Evolutionary conservation across 1,284 basidiomycete species (phyloP).

Genomic region (Rhodotorula sp.): DNA sequence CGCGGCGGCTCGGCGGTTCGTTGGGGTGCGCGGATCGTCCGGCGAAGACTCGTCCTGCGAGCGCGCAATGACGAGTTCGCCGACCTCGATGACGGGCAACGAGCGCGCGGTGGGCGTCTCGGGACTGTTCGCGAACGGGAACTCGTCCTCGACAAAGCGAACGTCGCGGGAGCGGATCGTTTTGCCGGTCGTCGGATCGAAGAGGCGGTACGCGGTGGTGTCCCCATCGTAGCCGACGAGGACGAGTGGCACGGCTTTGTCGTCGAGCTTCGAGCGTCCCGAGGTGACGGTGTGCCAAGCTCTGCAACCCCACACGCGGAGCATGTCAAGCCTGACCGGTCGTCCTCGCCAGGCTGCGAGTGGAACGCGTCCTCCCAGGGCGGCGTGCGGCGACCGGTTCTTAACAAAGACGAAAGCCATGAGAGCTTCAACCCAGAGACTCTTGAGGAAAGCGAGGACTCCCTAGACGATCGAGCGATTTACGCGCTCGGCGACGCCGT

Average conservation of each 20-base stretch:
- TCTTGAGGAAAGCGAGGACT: slow-evolving; percentile 44
- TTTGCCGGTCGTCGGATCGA: not conserved
- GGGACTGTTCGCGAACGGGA: not conserved
- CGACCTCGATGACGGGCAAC: too few relatives aligned
- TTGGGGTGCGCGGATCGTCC: too few relatives aligned
- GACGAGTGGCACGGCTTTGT: not conserved
- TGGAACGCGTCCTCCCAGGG: slow-evolving; percentile 44
- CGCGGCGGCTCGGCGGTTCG: too few relatives aligned
- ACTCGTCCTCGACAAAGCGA: slow-evolving; percentile 5
- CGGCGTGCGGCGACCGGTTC: slow-evolving; percentile 48
- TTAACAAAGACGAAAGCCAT: slow-evolving; percentile 47
- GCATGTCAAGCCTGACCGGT: slow-evolving; percentile 47
- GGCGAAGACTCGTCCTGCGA: too few relatives aligned
- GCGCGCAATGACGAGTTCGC: too few relatives aligned
- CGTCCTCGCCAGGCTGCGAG: slow-evolving; percentile 43
- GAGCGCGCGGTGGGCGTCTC: too few relatives aligned
- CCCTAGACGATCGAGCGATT: slow-evolving; percentile 47
- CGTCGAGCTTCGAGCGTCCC: slow-evolving; percentile 1
- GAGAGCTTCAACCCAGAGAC: slow-evolving; percentile 50
- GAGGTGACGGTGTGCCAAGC: slow-evolving; percentile 49
- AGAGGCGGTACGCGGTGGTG: slow-evolving; percentile 8
- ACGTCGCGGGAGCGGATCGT: not conserved
- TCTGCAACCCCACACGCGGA: slow-evolving; percentile 49
- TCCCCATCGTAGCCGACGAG: slow-evolving; percentile 9
- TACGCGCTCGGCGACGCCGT: slow-evolving; percentile 47